Evolutionary conservation across 306 rosid species (phyloP), one percentile per base, ranked within the genome.

Genomic region (Vicia sativa): DNA sequence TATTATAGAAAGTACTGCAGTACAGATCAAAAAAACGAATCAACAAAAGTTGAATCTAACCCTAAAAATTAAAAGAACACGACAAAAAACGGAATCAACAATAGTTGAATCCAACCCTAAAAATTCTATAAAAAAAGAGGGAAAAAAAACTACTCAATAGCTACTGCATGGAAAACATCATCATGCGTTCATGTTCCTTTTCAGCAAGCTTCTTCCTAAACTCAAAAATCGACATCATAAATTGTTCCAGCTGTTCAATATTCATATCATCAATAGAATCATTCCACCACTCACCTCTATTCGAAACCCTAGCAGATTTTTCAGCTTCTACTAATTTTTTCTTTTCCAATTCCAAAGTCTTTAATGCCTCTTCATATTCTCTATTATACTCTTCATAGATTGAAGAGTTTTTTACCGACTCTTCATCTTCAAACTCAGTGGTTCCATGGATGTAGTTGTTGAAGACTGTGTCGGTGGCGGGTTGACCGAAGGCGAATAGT

Each of bases 401-500:
- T 6, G 37, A 31, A 34, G 2, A 34, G 7, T 1, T 34, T 31
- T 2, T 7, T 7, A 5, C 1, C 1, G 38, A 34, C 11, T 4
- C 10, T 18, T 25, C 0, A 5, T 63, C 11, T 0, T 50, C 67
- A 3, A 65, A n/a, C 2, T 37, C 49, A 2, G 42, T 3, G 0
- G 11, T 4, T 18, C 70, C 74, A 8, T 9, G 7, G 31, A 70
- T 59, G 46, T 75, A 83, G 31, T 76, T 79, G 11, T 25, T 2
- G 56, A 86, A 6, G 21, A 81, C 62, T 3, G 67, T 6, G 3
- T 81, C 85, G 0, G 60, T 25, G 19, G 31, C 45, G 1, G 91
- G 87, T 5, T 83, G 77, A 2, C 83, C 82, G 14, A 81, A 84
- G 52, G 78, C 66, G 73, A 75, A 84, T 31, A 70, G 31, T 52